Evolutionary conservation across 2,329 filamentous ascomycete genomes (phyloP), one percentile per base, ranked within the genome.

Genomic region (Xylariaceae sp.): DNA sequence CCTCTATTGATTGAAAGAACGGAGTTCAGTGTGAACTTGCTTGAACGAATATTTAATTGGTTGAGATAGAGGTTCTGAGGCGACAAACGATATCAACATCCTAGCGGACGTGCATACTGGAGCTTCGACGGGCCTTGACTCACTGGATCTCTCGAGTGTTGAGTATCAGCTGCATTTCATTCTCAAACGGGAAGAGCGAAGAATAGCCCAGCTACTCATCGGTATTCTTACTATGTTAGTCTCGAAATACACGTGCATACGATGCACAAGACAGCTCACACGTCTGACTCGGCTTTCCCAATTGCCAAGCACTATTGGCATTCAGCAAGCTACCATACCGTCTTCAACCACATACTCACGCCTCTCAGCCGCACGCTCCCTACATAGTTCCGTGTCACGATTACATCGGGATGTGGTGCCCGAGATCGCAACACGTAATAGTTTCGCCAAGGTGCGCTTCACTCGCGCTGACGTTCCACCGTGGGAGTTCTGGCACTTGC

Each of bases 381-480:
- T 33, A 10, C 42, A 47, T 37, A 43, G 29, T 36, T 52, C 48
- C 15, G 18, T 23, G 15, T 24, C 51, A 9, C n/a, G 41, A n/a
- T 24, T 45, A 9, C n/a, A 35, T 9, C 37, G 26, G 10, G 20
- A 3, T 23, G 4, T 15, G 24, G 41, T 1, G 6, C 40, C 21
- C 13, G 16, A 4, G 11, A 15, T 15, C 2, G 0, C 3, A 13
- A 37, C 35, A 9, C 49, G 51, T n/a, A 49, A 64, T 41, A n/a
- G 9, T 24, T 63, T 63, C 44, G 39, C 43, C 33, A 29, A 59
- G 10, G 41, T 42, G n/a, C 55, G 49, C 20, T 70, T 73, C 61
- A 57, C 60, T 0, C 15, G 39, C 8, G 43, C 40, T 30, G 66
- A 72, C n/a, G 51, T 71, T 4, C 71, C 71, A 1, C 53, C 57